Base-by-base conservation (phyloP, 164 flowering plant genomes). In the Umbilicus rupestris region DNA sequence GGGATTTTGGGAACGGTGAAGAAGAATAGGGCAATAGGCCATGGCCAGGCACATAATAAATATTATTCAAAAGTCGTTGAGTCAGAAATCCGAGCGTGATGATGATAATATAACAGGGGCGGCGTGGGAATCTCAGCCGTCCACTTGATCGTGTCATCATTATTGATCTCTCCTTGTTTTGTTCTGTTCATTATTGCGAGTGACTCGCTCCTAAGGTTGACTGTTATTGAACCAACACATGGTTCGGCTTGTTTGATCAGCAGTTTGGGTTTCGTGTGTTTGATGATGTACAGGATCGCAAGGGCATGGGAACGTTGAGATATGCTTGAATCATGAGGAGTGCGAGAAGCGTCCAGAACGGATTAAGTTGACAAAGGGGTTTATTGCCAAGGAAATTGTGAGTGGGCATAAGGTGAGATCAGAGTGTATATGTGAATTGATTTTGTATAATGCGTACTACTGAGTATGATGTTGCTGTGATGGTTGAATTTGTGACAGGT, bases 391-490 rank as follows among this genome's bases (percentile, higher is more conserved):
- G 87, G 98, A 93, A 82, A 81, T 81, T 50, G 90, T 90, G 67
- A 84, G 82, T 80, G 95, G 95, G 73, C 98, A 85, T 63, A 86
- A 84, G 97, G 97, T 77, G 83, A 89, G 96, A 84, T 80, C 78
- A 72, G 68, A n/a, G 58, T 49, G 35, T 39, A 8, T n/a, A 58
- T 68, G 66, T 65, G 64, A 69, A 57, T 77, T 68, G 63, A 20
- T 42, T n/a, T n/a, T n/a, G n/a, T n/a, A n/a, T n/a, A n/a, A n/a
- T n/a, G n/a, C n/a, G n/a, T n/a, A n/a, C n/a, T n/a, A n/a, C n/a
- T n/a, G n/a, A n/a, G n/a, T n/a, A n/a, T n/a, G n/a, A n/a, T n/a
- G n/a, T 41, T 41, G 44, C 15, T 41, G 44, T n/a, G 14, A 45
- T 45, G n/a, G 49, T 17, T 45, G 5, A 10, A 7, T n/a, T n/a